Evolutionary conservation across 768 basidiomycete genomes (phyloP), one percentile per base, ranked within the genome.

Genomic region (Hemileccinum rubropunctum): DNA sequence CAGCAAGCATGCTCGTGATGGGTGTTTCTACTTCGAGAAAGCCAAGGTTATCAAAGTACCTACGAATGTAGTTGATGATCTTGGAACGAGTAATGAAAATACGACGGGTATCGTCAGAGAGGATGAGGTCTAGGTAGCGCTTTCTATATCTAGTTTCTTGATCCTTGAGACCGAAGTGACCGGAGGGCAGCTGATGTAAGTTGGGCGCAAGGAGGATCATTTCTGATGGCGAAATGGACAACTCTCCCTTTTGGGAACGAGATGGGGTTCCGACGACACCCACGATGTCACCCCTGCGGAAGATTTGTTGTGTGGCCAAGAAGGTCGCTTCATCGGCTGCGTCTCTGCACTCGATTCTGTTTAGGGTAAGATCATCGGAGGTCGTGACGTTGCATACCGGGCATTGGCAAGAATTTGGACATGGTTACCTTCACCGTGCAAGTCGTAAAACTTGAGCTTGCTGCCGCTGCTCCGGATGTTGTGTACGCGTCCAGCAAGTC

Each of bases 11-110:
- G 62, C 88, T 94, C 72, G 90, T 99, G 79, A 99, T 97, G 6
- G 97, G 97, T 1, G 97, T 99, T 73, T 99, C 95, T 54, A 98
- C 95, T 72, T 99, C 97, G 71, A 98, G 83, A 79, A 99, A 99
- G 38, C 95, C 97, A 18, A 88, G 81, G 58, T 77, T 72, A 67
- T 97, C 94, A 48, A 99, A 72, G 80, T 82, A 99, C 57, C 86
- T 86, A 39, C 97, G 84, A 59, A 97, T 74, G 70, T 97, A 95
- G 76, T 92, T 93, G 73, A 99, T 78, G 65, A 97, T 88, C 62
- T 81, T 83, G 67, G 85, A 84, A 53, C 97, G 86, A 23, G 90
- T 88, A 72, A 95, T 73, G 74, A 98, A 99, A 55, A 95, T 84
- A 58, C 84, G 83, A 54, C 97, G 86, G 15, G 92, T 91, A 57